Conservation (phyloP, 2,329 filamentous ascomycete species). For the Purpureocillium takamizusanense region DNA sequence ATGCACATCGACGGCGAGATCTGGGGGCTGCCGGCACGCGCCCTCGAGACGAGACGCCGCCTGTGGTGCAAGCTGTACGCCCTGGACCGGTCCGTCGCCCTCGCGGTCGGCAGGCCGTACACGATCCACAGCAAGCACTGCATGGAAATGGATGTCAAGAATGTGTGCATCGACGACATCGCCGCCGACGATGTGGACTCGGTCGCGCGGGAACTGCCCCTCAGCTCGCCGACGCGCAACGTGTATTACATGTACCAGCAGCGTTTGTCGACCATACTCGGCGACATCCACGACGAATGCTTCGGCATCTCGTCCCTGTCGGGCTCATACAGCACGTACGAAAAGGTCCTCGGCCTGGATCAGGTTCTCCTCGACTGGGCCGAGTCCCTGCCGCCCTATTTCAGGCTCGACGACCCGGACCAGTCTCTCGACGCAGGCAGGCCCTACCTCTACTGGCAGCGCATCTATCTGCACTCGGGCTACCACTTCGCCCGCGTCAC, state of each 20-base stretch:
- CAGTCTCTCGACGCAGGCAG: conserved; percentile 16
- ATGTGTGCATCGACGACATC: conserved; percentile 27
- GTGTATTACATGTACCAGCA: conserved; percentile 21
- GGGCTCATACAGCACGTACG: conserved; percentile 20
- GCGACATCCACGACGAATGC: conserved; percentile 28
- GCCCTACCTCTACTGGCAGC: conserved; percentile 24
- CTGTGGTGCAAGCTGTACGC: conserved; percentile 30
- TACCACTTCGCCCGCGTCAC: conserved; percentile 31
- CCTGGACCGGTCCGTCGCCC: conserved; percentile 28
- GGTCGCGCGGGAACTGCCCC: conserved; percentile 10
- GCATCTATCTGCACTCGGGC: conserved; percentile 26
- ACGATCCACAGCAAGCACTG: conserved; percentile 28
- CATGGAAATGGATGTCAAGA: conserved; percentile 24
- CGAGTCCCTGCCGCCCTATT: conserved; percentile 21
- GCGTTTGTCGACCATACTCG: conserved; percentile 24
- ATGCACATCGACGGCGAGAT: conserved; percentile 32
- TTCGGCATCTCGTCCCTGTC: conserved; percentile 21
- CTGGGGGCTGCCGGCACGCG: conserved; percentile 25
- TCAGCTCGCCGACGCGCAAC: conserved; percentile 22
- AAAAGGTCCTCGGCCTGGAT: conserved; percentile 25
- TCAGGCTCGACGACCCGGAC: conserved; percentile 21
- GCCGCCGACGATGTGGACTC: conserved; percentile 17
- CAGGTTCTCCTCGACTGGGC: conserved; percentile 22
- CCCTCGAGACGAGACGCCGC: conserved; percentile 25
- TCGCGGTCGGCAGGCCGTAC: conserved; percentile 29